These are phyloP conservation scores for Pseudogymnoascus sp. DNA, from an alignment of 2,329 filamentous ascomycete species.

Conservation along the genomic window DNA sequence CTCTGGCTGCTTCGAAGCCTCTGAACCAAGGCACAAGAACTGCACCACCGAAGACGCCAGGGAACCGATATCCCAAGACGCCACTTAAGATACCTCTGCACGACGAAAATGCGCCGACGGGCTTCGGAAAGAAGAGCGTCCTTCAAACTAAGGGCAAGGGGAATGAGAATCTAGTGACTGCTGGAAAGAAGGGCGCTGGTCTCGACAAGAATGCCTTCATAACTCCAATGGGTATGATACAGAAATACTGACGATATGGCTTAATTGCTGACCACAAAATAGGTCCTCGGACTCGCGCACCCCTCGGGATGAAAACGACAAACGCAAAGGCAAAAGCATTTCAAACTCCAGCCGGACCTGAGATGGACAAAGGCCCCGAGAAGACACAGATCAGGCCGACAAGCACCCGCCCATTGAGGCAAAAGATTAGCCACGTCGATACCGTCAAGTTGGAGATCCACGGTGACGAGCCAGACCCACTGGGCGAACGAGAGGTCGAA, in stretches of 20 bases:
- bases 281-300: conserved; percentile 60
- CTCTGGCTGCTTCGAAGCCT: conserved; percentile 62
- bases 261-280: conserved; percentile 5
- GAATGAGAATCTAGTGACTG: conserved; percentile 48
- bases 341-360: conserved; percentile 59
- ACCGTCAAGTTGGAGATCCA: conserved; percentile 58
- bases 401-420: conserved; percentile 51
- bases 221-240: conserved; percentile 68
- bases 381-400: conserved; percentile 56
- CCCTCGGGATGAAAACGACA: conserved; percentile 89
- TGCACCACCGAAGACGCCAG: conserved; percentile 70
- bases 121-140: conserved; percentile 50
- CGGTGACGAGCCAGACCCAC: conserved; percentile 40
- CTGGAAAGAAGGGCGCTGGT: conserved; percentile 43
- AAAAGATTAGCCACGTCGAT: conserved; percentile 45
- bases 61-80: conserved; percentile 69
- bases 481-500: conserved; percentile 69
- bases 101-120: conserved; percentile 71
- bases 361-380: conserved; percentile 50
- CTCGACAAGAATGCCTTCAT: conserved; percentile 58
- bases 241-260: neutral
- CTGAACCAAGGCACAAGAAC: conserved; percentile 57
- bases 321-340: conserved; percentile 74
- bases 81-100: conserved; percentile 71
- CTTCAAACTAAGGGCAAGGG: conserved; percentile 49